Base-by-base conservation (phyloP, 2,329 filamentous ascomycete genomes). In the Xylaria sp. region DNA sequence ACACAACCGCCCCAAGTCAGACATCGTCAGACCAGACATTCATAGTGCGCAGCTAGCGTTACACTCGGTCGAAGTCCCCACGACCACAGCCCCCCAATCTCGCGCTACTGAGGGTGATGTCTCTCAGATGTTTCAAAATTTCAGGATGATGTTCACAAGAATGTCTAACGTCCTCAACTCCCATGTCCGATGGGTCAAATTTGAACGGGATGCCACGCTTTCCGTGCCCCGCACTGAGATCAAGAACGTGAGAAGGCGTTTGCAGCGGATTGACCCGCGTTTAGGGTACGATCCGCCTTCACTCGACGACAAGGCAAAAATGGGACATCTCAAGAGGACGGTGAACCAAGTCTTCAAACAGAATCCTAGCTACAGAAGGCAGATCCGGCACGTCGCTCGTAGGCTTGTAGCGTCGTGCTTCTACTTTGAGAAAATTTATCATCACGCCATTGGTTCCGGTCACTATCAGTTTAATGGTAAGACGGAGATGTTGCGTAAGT, bases 211-310 rank as follows among this genome's bases (percentile, higher is more conserved):
- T 12, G 39, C 4, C 17, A 42, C 39, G 8, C 39, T 42, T 42
- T 42, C 39, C 39, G 12, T 42, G 2, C 39, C 39, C 17, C 39
- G 39, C 39, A 14, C 39, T 17, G 39, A 42, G 11, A 42, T 42
- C 39, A 42, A 42, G 39, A 42, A 42, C 17, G 39, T 14, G 14
- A 42, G 39, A 42, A 14, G 39, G 4, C 39, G 39, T 42, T 42
- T 42, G 39, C 39, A 42, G 39, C 39, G 39, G 11, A 42, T 42
- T 42, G 39, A 42, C 11, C 57, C 30, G 17, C 48, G 14, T 19
- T 50, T 60, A 34, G 24, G 45, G 27, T 51, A 39, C 30, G 59
- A 53, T 61, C 36, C 24, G 78, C 81, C 39, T 42, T 42, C 39
- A 2, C 39, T 42, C 12, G 39, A 42, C 14, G 39, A 42, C 39